Base-by-base conservation (phyloP, 768 basidiomycete species). In the Naganishia antarctica region DNA sequence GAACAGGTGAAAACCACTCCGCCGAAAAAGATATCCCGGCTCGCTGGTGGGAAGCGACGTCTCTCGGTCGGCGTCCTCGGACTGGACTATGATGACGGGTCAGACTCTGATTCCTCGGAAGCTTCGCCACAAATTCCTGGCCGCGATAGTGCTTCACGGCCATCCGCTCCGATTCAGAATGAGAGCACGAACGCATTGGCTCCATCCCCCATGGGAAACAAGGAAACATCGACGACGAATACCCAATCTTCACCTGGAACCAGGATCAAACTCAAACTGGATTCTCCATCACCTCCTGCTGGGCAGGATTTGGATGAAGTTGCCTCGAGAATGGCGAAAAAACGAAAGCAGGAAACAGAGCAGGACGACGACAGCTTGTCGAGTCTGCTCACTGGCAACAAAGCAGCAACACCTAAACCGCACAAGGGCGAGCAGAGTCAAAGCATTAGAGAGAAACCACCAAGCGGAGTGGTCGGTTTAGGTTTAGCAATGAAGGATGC, bases 261-360 rank as follows among this genome's bases (percentile, higher is more conserved):
- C 65, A 11, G 57, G 63, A 12, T 64, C 66, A n/a, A 78, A 75
- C 66, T 71, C 76, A 66, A 63, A 18, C 71, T 75, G 25, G 77
- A 73, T 63, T 68, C 75, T 44, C 71, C 73, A 69, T 70, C 81
- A 60, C 80, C 80, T 1, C 77, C 81, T 3, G 29, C n/a, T 9
- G 51, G 34, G 6, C 29, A 69, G 58, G 71, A 72, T 61, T 51
- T 76, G 41, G 73, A 66, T 13, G 75, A 74, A 41, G 68, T 78
- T 43, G 71, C 71, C 7, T 78, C 84, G 75, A 82, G 84, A 47
- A 79, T 85, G 57, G 80, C 84, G 25, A 86, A 86, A 73, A 90
- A 90, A 76, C 82, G 89, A 65, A 81, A 85, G 72, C 76, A 79
- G 71, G 83, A 82, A 34, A 85, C 85, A 4, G 88, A 88, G 18